Conservation (phyloP, 148 eudicot genomes). For the Rheum nobile region DNA sequence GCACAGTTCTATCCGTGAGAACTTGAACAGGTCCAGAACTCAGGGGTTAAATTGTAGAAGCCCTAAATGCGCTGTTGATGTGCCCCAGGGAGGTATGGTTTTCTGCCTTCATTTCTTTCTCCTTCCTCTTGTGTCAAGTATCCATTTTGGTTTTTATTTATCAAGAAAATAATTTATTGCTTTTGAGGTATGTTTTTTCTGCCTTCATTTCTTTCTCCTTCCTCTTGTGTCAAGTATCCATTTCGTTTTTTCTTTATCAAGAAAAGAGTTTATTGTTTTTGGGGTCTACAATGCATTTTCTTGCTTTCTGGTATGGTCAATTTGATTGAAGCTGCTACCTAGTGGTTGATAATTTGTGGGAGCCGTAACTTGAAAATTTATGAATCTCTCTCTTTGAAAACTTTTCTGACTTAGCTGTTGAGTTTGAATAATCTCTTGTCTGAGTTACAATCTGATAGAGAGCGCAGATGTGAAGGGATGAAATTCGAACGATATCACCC, state of each 20-base stretch:
- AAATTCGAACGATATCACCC: neutral
- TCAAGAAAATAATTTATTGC: neutral
- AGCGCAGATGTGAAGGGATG: neutral
- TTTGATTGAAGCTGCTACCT: neutral
- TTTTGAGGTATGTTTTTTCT: neutral
- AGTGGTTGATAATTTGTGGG: neutral
- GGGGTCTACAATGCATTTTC: too few relatives aligned
- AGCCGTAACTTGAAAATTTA: neutral
- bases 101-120: neutral
- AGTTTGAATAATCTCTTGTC: neutral
- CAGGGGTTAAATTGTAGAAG: slow-evolving; percentile 19
- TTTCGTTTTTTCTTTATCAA: neutral
- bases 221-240: neutral
- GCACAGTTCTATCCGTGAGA: slow-evolving; percentile 28
- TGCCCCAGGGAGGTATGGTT: slow-evolving; percentile 47
- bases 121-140: neutral
- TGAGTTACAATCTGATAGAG: neutral
- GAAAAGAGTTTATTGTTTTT: neutral
- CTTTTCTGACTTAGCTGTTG: neutral
- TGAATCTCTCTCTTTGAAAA: neutral
- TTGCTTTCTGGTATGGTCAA: neutral
- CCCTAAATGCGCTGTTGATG: slow-evolving; percentile 38
- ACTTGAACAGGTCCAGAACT: slow-evolving; percentile 16
- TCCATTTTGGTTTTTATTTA: neutral
- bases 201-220: neutral